phyloP scores from a whole-genome alignment of 2,329 filamentous ascomycete species.

The Neobulgaria alba region DNA sequence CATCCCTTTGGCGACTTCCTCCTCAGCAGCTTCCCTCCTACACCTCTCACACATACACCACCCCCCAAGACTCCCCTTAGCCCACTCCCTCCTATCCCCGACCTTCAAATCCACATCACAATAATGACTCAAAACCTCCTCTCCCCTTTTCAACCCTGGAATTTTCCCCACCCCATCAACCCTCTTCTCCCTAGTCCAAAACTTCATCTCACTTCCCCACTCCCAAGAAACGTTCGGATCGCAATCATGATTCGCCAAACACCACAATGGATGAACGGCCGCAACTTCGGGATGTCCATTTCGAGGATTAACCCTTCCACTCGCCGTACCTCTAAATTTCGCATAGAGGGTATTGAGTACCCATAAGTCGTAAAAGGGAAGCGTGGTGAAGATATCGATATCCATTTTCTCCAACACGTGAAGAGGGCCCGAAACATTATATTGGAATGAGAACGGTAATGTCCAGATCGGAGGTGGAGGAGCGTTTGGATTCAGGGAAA shows the following conservation, averaged over 20 bases:
- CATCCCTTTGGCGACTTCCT: no score
- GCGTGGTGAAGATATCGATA: constrained; percentile 59
- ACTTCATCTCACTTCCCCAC: constrained; percentile 72
- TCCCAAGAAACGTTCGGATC: constrained; percentile 94
- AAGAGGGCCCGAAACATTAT: constrained; percentile 65
- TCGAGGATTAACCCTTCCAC: constrained; percentile 65
- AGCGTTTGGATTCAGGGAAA: constrained; percentile 44
- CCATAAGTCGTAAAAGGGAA: constrained; percentile 62
- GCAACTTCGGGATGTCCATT: constrained; percentile 84
- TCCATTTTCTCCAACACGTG: constrained; percentile 81
- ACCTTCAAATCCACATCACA: constrained; percentile 78
- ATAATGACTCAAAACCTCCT: constrained; percentile 91
- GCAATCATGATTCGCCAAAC: constrained; percentile 91
- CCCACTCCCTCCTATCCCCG: constrained; percentile 79
- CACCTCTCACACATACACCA: constrained; percentile 83
- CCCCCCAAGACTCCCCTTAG: constrained; percentile 76
- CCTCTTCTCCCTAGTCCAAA: constrained; percentile 52
- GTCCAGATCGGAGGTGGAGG: constrained; percentile 55
- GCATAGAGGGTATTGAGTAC: constrained; percentile 80
- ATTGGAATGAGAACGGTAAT: constrained; percentile 68
- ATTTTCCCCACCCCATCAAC: constrained; percentile 42
- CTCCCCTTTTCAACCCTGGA: constrained; percentile 67
- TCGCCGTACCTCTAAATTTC: constrained; percentile 90
- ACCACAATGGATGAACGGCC: constrained; percentile 93
- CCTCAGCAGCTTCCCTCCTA: constrained; percentile 53